Base-by-base conservation (phyloP, 805 yeast genomes). In the Metschnikowia picachoensis region DNA sequence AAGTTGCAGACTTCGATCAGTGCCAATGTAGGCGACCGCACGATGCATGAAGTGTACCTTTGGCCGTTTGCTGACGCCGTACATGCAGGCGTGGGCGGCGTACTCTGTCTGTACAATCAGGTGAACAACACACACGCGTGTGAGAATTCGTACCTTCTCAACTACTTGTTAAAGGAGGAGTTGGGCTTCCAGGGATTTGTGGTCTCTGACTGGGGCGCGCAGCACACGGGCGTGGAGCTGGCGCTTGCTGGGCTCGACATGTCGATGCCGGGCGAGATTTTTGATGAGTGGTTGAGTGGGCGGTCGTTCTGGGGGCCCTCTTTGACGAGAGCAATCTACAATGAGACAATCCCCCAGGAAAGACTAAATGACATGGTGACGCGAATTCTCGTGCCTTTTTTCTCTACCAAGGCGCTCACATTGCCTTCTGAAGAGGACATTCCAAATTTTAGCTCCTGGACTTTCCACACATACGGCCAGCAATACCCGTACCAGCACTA, bases 1-100 rank as follows among this genome's bases (percentile, higher is more conserved):
- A 46, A 54, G 11, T 62, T 78, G 30, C 58, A 66, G 15, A 61
- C 64, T 7, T 68, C 82, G 4, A 66, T 78, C 20, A 73, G 79
- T 49, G 66, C 82, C 9, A 77, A 79, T 48, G 77, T 80, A 37
- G 84, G 80, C 46, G 85, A 80, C 56, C 65, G 81, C 28, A 76
- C 81, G 1, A 72, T 82, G 76, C 85, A 78, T 57, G 87, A 82
- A 55, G 58, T 79, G 2, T 81, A 76, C 58, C 59, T 79, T 39
- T 80, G 86, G 86, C 87, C 87, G 10, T 82, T 79, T 65, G 84
- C 83, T 6, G 83, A 81, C 53, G 77, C 78, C 31, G 68, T 82
- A 20, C 71, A 72, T 45, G 81, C 85, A 8, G 84, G 85, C 30
- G 82, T 67, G 27, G 85, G 82, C 3, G 70, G 80, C 20, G 68